Evolutionary conservation across 1,284 basidiomycete species (phyloP), one percentile per base, ranked within the genome.

Genomic region (Naganishia sp.): DNA sequence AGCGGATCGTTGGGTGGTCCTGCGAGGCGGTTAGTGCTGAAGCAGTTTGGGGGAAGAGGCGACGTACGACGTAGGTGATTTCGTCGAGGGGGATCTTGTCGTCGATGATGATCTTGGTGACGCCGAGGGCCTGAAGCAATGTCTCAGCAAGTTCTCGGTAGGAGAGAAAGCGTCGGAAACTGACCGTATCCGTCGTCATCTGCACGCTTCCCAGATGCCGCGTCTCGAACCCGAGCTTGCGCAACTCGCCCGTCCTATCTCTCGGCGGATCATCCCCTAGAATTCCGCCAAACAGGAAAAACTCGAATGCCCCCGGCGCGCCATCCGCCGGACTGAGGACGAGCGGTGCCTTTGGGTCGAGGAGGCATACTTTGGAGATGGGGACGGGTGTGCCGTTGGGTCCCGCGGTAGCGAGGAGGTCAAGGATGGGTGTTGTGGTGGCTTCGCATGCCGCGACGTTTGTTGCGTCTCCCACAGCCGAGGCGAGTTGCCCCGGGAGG

Each of bases 121-220:
- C 94, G 41, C 52, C 52, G n/a, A 54, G 51, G 3, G 51, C 51
- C 51, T 53, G 9, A n/a, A n/a, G n/a, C n/a, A n/a, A n/a, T n/a
- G n/a, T n/a, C n/a, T n/a, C n/a, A n/a, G n/a, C n/a, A n/a, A n/a
- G n/a, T n/a, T n/a, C n/a, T n/a, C n/a, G n/a, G n/a, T n/a, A n/a
- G n/a, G n/a, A n/a, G n/a, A n/a, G n/a, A n/a, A n/a, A n/a, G 51
- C 7, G 23, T 3, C 21, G 21, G 25, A 2, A 3, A 60, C 57
- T 83, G 0, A 95, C 95, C 0, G 95, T 98, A 77, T 99, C 95
- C 0, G 95, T 99, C 31, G 95, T 98, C 95, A 99, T 99, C 78
- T 99, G 96, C 1, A 93, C 83, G 1, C 85, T 82, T 0, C 91
- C 92, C 5, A 96, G 83, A 77, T 90, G 90, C 31, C 94, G 84